Conservation (phyloP, 306 rosid species). For the Ormosia semicastrata region DNA sequence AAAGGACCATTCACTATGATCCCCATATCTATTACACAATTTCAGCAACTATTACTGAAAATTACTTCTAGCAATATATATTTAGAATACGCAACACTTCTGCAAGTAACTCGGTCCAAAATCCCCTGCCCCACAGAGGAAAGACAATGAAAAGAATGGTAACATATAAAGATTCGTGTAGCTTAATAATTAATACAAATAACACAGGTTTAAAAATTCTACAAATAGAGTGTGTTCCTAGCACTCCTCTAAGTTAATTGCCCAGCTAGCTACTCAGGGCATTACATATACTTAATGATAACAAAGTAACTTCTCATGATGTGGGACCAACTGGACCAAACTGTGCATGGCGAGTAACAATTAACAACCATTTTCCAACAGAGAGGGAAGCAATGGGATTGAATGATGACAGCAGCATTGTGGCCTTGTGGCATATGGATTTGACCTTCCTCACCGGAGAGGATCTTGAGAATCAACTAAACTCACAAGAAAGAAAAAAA, state of each 20-base stretch:
- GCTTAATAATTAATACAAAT: neutral
- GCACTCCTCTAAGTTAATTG: neutral
- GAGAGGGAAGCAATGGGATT: conserved; percentile 1
- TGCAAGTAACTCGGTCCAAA: neutral
- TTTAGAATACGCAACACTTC: neutral
- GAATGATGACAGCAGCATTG: neutral
- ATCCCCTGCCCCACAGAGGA: neutral
- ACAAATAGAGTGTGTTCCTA: too few relatives aligned
- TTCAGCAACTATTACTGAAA: neutral
- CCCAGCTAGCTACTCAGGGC: neutral
- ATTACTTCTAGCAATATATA: neutral
- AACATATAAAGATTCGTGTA: neutral
- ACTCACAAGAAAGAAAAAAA: neutral
- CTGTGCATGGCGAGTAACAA: neutral
- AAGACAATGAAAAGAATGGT: neutral
- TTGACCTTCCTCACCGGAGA: neutral
- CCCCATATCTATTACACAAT: neutral
- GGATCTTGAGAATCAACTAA: conserved; percentile 6
- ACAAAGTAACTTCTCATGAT: neutral
- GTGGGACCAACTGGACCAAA: neutral
- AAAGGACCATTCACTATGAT: neutral
- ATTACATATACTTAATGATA: neutral
- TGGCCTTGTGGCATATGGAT: neutral
- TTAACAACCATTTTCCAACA: neutral
- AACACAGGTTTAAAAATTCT: neutral